Evolutionary conservation across 805 yeast genomes (phyloP).

Genomic region (Ogataea nakhonphanomensis): DNA sequence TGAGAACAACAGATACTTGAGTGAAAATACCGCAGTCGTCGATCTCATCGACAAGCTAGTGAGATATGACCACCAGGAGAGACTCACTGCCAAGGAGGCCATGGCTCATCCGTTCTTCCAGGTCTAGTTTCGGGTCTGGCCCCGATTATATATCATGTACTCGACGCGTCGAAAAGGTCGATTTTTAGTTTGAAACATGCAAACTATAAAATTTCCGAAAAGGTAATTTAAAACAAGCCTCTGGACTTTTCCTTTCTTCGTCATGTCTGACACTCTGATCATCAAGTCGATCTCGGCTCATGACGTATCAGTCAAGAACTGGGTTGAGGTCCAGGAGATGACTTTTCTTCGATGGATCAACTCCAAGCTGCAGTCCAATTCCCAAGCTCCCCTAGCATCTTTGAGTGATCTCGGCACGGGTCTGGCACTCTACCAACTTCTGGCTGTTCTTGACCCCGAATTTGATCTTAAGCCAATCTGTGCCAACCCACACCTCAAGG

Average conservation of each 20-base stretch:
- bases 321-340: slow-evolving; percentile 45
- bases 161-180: slow-evolving; percentile 10
- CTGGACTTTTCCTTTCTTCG: background rate
- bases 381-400: slow-evolving; percentile 25
- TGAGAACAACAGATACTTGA: slow-evolving; percentile 46
- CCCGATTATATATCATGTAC: slow-evolving; percentile 1
- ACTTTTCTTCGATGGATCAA: slow-evolving; percentile 52
- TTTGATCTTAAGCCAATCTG: slow-evolving; percentile 25
- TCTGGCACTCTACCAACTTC: slow-evolving; percentile 35
- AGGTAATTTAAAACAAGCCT: background rate
- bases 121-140: slow-evolving; percentile 2
- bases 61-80: slow-evolving; percentile 81
- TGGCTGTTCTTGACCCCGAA: slow-evolving; percentile 31
- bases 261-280: slow-evolving; percentile 7
- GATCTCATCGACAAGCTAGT: slow-evolving; percentile 72
- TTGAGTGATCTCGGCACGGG: slow-evolving; percentile 40
- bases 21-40: slow-evolving; percentile 53
- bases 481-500: slow-evolving; percentile 38
- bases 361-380: slow-evolving; percentile 29
- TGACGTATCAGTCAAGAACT: slow-evolving; percentile 21
- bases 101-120: slow-evolving; percentile 55
- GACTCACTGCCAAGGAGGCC: slow-evolving; percentile 87
- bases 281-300: slow-evolving; percentile 7
- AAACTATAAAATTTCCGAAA: slow-evolving; percentile 1
- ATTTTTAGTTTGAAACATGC: slow-evolving; percentile 6